Base-by-base conservation (phyloP, 805 yeast species). In the Saccharomycopsis fodiens region DNA sequence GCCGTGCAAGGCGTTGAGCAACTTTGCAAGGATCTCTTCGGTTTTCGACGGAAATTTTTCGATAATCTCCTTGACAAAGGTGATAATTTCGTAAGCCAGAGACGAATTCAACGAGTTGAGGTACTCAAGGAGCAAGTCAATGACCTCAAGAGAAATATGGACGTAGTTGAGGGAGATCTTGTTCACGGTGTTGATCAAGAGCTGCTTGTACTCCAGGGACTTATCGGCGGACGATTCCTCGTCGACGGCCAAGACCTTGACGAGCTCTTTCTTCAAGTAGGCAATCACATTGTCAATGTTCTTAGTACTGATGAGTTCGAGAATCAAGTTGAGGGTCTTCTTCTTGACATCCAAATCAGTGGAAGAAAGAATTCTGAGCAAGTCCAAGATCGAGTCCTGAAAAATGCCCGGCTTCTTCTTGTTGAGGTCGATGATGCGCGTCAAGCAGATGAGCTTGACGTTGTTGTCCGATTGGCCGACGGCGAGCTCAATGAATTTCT, bases 241-340 rank as follows among this genome's bases (percentile, higher is more conserved):
- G 41, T 72, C 69, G 15, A 86, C 70, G 3, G 95, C 78, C 16
- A 48, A 39, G 19, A 45, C 50, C 19, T 75, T 78, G 57, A 82
- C 82, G 47, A 93, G 74, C 67, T 93, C 99, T 60, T 87, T 93
- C 68, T 86, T 91, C 65, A 93, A 77, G 54, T 91, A 74, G 59
- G 88, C 86, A 53, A 93, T 84, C 31, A 91, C 95, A 58, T 87
- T 96, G 59, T 88, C 96, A 44, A 88, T 96, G 55, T 91, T 91
- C 69, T 95, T 85, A 55, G 82, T 76, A 35, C 94, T 73, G 40
- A 88, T 80, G 59, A 93, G 73, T 51, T 79, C 74, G 59, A 93
- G 69, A n/a, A 95, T 77, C 42, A 91, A 84, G 46, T 80, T 82
- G 51, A 94, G 72, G 3, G 96, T 96, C 64, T 85, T 85, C 54